Evolutionary conservation across 2,329 filamentous ascomycete genomes (phyloP).

Genomic region (Penicillium hordei): DNA sequence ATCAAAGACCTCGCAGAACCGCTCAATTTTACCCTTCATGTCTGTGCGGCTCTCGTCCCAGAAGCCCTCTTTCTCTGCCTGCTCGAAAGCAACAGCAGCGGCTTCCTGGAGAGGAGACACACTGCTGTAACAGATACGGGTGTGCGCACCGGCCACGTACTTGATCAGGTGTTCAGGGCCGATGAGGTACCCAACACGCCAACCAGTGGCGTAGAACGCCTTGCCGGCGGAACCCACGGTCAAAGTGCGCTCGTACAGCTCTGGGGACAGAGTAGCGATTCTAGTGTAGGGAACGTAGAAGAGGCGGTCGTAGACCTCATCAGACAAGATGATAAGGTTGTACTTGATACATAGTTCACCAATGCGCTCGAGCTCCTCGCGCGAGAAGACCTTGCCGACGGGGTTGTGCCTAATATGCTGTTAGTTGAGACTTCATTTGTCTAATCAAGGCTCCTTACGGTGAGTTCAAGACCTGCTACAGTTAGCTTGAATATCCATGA

Average conservation of each 20-base stretch:
- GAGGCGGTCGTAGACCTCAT: constrained; percentile 91
- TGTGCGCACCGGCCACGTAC: constrained; percentile 89
- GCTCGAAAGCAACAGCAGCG: constrained; percentile 87
- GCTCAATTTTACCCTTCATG: constrained; percentile 85
- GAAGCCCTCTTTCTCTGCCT: constrained; percentile 81
- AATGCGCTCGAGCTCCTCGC: constrained; percentile 77
- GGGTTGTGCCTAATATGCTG: constrained; percentile 68
- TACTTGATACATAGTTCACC: constrained; percentile 88
- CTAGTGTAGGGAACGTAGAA: constrained; percentile 95
- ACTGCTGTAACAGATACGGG: constrained; percentile 91
- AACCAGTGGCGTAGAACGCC: constrained; percentile 97
- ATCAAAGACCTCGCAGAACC: constrained; percentile 78
- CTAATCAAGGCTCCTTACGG: constrained; percentile 40
- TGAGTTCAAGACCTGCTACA: constrained; percentile 48
- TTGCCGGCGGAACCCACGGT: constrained; percentile 96
- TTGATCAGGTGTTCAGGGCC: constrained; percentile 85
- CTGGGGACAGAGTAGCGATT: constrained; percentile 84
- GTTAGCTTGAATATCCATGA: constrained; percentile 13
- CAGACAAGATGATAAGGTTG: constrained; percentile 88
- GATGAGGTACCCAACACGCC: constrained; percentile 94
- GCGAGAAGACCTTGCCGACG: constrained; percentile 91
- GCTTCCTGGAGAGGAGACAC: constrained; percentile 94
- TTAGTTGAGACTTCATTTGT: constrained; percentile 6
- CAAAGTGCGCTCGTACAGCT: constrained; percentile 81
- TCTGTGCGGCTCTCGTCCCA: constrained; percentile 81